phyloP scores from a whole-genome alignment of 2,329 filamentous ascomycete genomes.

The Colletotrichum chrysophilum region DNA sequence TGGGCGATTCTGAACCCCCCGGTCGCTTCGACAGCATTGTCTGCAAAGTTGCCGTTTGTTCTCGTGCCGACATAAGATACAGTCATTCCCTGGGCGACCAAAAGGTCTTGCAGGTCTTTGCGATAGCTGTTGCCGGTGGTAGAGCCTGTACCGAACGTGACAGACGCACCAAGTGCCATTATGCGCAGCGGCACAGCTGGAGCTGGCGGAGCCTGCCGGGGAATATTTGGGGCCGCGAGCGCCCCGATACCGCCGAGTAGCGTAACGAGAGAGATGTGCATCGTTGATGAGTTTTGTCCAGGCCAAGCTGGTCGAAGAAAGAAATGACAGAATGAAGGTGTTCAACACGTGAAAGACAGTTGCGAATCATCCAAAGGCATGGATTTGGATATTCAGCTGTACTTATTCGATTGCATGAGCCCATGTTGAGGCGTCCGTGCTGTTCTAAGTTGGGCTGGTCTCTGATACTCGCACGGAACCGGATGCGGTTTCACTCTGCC shows the following conservation, averaged over 20 bases:
- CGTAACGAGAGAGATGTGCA: background rate
- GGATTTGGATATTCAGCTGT: background rate
- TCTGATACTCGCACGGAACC: slow-evolving; percentile 18
- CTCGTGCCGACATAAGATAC: slow-evolving; percentile 3
- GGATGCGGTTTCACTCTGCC: background rate
- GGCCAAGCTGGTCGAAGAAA: background rate
- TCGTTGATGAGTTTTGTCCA: background rate
- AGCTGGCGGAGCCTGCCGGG: background rate
- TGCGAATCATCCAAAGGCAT: background rate
- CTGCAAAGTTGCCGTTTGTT: slow-evolving; percentile 1
- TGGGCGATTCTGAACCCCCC: slow-evolving; percentile 9
- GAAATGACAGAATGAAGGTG: background rate
- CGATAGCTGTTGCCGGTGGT: slow-evolving; percentile 43
- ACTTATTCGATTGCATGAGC: background rate
- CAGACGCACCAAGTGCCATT: slow-evolving; percentile 16
- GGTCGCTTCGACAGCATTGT: slow-evolving; percentile 15
- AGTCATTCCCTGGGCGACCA: slow-evolving; percentile 1
- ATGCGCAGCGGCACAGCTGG: slow-evolving; percentile 3
- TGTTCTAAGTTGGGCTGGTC: background rate
- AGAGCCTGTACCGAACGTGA: slow-evolving; percentile 25
- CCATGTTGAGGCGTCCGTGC: background rate
- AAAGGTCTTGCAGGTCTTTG: slow-evolving; percentile 29
- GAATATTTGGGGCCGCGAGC: background rate
- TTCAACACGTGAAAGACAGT: background rate
- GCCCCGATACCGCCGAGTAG: background rate